Conservation (phyloP, 805 yeast genomes). For the Maudiozyma turicensis region DNA sequence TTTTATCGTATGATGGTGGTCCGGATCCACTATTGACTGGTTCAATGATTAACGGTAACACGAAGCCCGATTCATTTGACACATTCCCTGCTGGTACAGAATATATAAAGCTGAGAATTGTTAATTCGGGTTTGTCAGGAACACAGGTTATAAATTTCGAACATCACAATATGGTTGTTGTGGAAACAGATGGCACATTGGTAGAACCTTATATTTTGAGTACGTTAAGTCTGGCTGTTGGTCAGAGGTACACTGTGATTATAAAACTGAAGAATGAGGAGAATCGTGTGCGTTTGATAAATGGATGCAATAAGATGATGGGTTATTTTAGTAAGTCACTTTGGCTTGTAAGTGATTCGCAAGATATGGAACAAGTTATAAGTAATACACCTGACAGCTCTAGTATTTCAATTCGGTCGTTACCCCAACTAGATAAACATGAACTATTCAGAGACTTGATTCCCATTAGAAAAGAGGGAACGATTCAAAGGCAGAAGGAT, state of each 20-base stretch:
- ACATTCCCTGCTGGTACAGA: conserved; percentile 36
- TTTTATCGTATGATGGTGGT: conserved; percentile 15
- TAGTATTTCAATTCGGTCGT: conserved; percentile 31
- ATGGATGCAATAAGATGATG: conserved; percentile 42
- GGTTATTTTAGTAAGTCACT: conserved; percentile 34
- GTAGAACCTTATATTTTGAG: conserved; percentile 41
- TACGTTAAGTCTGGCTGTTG: conserved; percentile 52
- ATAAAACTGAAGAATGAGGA: conserved; percentile 39
- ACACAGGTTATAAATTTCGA: conserved; percentile 47
- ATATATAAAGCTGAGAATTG: conserved; percentile 38
- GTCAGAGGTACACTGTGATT: conserved; percentile 65
- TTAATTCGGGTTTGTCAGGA: conserved; percentile 49
- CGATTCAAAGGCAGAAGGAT: background rate
- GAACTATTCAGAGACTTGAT: conserved; percentile 17
- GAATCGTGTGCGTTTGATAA: conserved; percentile 31
- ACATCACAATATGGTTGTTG: conserved; percentile 42
- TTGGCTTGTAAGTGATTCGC: conserved; percentile 9
- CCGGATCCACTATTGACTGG: conserved; percentile 22
- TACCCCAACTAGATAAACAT: conserved; percentile 21
- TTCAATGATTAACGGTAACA: conserved; percentile 19
- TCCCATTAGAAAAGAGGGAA: conserved; percentile 5
- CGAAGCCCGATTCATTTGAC: conserved; percentile 13
- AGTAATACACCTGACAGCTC: background rate
- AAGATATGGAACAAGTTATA: background rate
- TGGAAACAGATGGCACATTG: conserved; percentile 51